Percentiles rank a stretch among this genome's conserved stretches.
These are phyloP conservation scores for Dysphania ambrosioides DNA, from an alignment of 148 eudicot species.

Conservation along the genomic window DNA sequence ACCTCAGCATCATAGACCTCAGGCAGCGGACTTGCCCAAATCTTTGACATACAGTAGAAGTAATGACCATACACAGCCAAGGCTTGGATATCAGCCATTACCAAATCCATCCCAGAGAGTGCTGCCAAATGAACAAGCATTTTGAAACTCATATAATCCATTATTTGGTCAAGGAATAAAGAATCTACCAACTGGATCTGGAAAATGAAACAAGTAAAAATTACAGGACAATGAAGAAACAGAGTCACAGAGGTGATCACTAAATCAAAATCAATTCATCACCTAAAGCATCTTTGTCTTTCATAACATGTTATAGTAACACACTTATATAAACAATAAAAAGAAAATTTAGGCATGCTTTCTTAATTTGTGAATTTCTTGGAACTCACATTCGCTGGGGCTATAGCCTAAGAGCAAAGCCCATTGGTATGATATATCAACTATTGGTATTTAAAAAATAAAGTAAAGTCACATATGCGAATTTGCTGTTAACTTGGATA, in stretches of 20 bases:
- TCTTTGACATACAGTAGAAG: conserved; percentile 58
- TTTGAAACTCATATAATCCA: background rate
- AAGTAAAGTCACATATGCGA: too few relatives aligned
- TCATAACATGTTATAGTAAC: background rate
- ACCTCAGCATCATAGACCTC: conserved; percentile 73
- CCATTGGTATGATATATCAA: background rate
- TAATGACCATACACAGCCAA: conserved; percentile 60
- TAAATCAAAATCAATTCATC: background rate
- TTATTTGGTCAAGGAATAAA: background rate
- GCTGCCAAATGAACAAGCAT: conserved; percentile 43
- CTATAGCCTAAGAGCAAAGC: too few relatives aligned
- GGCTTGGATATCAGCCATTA: conserved; percentile 80
- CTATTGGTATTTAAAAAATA: background rate
- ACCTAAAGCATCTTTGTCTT: background rate
- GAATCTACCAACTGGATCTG: background rate
- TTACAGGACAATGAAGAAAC: background rate
- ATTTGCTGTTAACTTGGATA: too few relatives aligned
- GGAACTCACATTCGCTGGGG: background rate
- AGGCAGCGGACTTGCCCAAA: conserved; percentile 89
- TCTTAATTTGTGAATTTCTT: too few relatives aligned
- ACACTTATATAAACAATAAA: background rate
- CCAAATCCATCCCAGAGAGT: conserved; percentile 71
- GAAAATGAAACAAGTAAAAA: background rate
- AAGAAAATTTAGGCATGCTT: background rate
- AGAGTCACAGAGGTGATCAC: background rate